A percentile compares a stretch with the other conserved stretches of the same genome.
phyloP scores from a whole-genome alignment of 2,329 filamentous ascomycete species.

The Penicillium sp. region DNA sequence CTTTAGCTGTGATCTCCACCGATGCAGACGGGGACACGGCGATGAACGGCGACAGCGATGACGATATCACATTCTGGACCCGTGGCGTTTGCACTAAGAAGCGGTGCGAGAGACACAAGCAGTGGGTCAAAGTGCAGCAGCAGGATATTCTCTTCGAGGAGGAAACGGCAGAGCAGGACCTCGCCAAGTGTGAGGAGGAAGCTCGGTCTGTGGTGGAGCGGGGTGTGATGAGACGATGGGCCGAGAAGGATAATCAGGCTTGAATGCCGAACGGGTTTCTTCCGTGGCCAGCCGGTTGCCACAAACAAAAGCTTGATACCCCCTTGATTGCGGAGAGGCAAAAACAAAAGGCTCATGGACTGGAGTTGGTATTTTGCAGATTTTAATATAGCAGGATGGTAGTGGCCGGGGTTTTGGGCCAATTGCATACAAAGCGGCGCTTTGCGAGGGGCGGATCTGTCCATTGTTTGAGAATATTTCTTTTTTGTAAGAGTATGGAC shows the following conservation, averaged over 20 bases:
- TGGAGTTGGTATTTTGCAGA: slow-evolving; percentile 28
- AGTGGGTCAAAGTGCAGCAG: slow-evolving; percentile 49
- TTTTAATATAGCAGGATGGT: neutral
- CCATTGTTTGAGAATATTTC: slow-evolving; percentile 1
- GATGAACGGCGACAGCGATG: slow-evolving; percentile 34
- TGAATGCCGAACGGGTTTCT: neutral
- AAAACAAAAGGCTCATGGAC: slow-evolving; percentile 15
- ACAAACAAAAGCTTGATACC: slow-evolving; percentile 28
- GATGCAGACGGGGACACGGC: slow-evolving; percentile 37
- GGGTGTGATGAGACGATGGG: slow-evolving; percentile 44
- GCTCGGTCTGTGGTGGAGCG: slow-evolving; percentile 44
- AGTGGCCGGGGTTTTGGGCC: neutral
- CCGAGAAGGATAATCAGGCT: slow-evolving; percentile 29
- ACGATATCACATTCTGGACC: slow-evolving; percentile 33
- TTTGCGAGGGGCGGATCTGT: slow-evolving; percentile 10
- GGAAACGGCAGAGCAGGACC: slow-evolving; percentile 38
- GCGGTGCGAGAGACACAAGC: slow-evolving; percentile 48
- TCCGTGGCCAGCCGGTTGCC: neutral
- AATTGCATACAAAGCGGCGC: slow-evolving; percentile 26
- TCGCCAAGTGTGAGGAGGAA: slow-evolving; percentile 41
- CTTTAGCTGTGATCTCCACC: slow-evolving; percentile 28
- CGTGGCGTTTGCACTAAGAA: slow-evolving; percentile 49
- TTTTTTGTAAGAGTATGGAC: slow-evolving; percentile 16
- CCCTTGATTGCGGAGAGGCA: slow-evolving; percentile 21
- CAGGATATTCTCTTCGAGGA: slow-evolving; percentile 47